A percentile compares a stretch with the other conserved stretches of the same genome.
Evolutionary conservation across 495 filamentous ascomycete species (phyloP).

Genomic region (Hypoxylon subgilvum): DNA sequence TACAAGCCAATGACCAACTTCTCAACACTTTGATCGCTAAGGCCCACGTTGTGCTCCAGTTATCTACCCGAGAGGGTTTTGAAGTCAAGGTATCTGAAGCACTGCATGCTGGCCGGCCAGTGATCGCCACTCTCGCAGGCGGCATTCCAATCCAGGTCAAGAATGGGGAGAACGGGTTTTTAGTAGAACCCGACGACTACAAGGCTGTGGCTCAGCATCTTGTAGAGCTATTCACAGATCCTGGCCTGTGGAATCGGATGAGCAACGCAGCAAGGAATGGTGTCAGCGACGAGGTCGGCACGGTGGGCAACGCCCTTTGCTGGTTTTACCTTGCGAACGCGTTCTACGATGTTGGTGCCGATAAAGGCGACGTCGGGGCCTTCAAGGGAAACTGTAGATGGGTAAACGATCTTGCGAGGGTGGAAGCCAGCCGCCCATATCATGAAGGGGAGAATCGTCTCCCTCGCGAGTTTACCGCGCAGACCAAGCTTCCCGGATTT

Average conservation of each 20-base stretch:
- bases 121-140: constrained; percentile 79
- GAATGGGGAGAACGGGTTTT: constrained; percentile 74
- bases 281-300: constrained; percentile 83
- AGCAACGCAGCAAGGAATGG: constrained; percentile 66
- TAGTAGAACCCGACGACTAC: constrained; percentile 76
- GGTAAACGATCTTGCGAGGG: constrained; percentile 81
- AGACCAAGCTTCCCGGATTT: constrained; percentile 21
- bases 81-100: constrained; percentile 91
- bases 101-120: constrained; percentile 80
- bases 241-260: constrained; percentile 69
- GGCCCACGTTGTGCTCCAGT: constrained; percentile 75
- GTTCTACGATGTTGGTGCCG: constrained; percentile 54
- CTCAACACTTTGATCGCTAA: constrained; percentile 81
- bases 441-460: constrained; percentile 66
- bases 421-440: constrained; percentile 67
- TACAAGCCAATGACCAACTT: constrained; percentile 79
- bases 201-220: constrained; percentile 75
- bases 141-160: constrained; percentile 84
- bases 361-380: constrained; percentile 46
- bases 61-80: constrained; percentile 85
- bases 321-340: constrained; percentile 80
- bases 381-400: constrained; percentile 60
- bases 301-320: constrained; percentile 76
- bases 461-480: constrained; percentile 53
- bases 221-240: constrained; percentile 71